Percentiles rank a stretch among this genome's conserved stretches.
These are phyloP conservation scores for Diaporthe humulicola DNA, from an alignment of 2,329 filamentous ascomycete genomes.

Conservation along the genomic window DNA sequence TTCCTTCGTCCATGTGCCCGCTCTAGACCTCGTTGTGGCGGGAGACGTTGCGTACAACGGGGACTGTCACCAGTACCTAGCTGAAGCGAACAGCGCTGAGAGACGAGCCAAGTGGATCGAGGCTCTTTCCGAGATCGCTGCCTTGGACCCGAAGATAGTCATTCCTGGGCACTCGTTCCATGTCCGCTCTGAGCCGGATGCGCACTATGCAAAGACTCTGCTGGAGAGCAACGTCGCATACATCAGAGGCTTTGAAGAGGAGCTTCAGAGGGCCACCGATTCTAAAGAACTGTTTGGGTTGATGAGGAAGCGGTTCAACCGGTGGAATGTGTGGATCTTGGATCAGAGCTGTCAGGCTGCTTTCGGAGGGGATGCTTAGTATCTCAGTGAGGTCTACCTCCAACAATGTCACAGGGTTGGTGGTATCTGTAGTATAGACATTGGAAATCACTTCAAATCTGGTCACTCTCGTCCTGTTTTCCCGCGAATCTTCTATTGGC, in stretches of 20 bases:
- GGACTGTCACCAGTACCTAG: conserved; percentile 14
- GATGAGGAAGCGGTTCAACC: not conserved
- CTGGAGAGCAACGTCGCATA: not conserved
- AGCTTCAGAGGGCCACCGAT: not conserved
- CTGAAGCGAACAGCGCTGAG: not conserved
- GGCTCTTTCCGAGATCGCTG: not conserved
- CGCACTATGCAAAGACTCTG: not conserved
- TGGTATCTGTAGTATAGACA: not conserved
- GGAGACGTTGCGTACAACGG: conserved; percentile 24
- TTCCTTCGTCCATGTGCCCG: conserved; percentile 11
- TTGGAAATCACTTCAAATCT: not conserved
- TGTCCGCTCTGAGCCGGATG: conserved; percentile 4
- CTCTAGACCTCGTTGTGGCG: conserved; percentile 4
- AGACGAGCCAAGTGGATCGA: conserved; percentile 5
- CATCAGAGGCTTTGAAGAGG: conserved; percentile 16
- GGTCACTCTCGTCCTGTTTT: not conserved
- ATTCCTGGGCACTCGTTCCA: conserved; percentile 19
- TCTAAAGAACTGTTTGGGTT: not conserved
- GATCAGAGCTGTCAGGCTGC: conserved; percentile 2
- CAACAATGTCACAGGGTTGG: not conserved
- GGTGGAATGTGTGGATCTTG: conserved; percentile 28
- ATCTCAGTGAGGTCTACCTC: not conserved
- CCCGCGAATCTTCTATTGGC: not conserved
- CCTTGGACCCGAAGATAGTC: not conserved
- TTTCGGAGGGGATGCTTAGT: not conserved